phyloP scores from a whole-genome alignment of 2,329 filamentous ascomycete genomes.

The Chaetomiaceae sp. region DNA sequence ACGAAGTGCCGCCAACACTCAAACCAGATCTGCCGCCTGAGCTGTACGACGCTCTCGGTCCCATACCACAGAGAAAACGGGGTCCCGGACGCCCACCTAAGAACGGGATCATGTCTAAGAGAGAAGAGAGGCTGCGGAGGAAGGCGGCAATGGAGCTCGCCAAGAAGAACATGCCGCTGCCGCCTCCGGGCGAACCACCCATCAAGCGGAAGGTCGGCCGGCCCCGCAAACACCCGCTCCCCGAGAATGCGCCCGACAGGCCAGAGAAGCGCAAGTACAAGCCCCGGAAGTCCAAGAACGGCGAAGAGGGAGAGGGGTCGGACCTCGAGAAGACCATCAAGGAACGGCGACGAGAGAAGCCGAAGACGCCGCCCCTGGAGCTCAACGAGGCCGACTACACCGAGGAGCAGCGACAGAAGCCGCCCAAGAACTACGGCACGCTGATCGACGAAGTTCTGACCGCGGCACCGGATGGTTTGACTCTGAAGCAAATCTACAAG shows the following conservation, averaged over 20 bases:
- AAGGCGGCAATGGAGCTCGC: conserved; percentile 49
- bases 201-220: conserved; percentile 60
- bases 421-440: conserved; percentile 56
- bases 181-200: conserved; percentile 42
- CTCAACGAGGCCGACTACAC: conserved; percentile 51
- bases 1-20: conserved; percentile 11
- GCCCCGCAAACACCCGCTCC: conserved; percentile 56
- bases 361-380: conserved; percentile 55
- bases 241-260: conserved; percentile 47
- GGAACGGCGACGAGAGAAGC: conserved; percentile 57
- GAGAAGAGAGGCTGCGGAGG: conserved; percentile 60
- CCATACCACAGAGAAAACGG: conserved; percentile 54
- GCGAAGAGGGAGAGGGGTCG: conserved; percentile 49
- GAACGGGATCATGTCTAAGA: conserved; percentile 76
- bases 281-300: conserved; percentile 42
- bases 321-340: conserved; percentile 47
- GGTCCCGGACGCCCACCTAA: conserved; percentile 77
- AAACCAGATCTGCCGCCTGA: conserved; percentile 24
- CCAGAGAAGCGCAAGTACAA: conserved; percentile 63
- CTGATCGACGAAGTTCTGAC: conserved; percentile 55
- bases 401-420: conserved; percentile 53
- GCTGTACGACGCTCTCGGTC: conserved; percentile 26
- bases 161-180: conserved; percentile 46
- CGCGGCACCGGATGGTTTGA: conserved; percentile 49
- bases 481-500: conserved; percentile 58